These are phyloP conservation scores for Sphenostylis stenocarpa DNA, from an alignment of 306 rosid genomes.

Conservation along the genomic window DNA sequence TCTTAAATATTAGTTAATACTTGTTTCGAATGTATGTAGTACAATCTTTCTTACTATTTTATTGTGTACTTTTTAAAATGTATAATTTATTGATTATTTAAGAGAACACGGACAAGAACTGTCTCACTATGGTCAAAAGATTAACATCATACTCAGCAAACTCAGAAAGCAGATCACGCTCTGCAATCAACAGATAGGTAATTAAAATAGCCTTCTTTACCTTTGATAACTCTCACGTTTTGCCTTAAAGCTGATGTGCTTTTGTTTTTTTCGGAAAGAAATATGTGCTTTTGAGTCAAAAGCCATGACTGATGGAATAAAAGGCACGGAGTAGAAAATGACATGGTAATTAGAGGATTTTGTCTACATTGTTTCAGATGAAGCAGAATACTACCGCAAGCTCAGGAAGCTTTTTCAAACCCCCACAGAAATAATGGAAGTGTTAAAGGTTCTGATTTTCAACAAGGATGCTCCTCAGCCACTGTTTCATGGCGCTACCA, in stretches of 20 bases:
- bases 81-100: neutral
- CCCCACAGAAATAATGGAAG: constrained; percentile 45
- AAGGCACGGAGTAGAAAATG: neutral
- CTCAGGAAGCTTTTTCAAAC: constrained; percentile 30
- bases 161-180: constrained; percentile 40
- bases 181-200: constrained; percentile 53
- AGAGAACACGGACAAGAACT: constrained; percentile 32
- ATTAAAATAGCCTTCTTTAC: neutral
- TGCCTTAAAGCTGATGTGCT: neutral
- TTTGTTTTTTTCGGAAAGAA: no score
- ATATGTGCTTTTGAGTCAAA: neutral
- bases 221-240: neutral
- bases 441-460: constrained; percentile 40
- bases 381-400: neutral
- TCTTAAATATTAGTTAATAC: neutral
- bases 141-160: constrained; percentile 51
- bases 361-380: constrained; percentile 8
- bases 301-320: neutral
- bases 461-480: constrained; percentile 36
- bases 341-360: neutral
- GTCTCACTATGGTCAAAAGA: constrained; percentile 55
- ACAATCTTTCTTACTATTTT: neutral
- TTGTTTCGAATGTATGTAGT: neutral
- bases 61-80: no score
- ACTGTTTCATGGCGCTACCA: constrained; percentile 54